Evolutionary conservation across 805 yeast species (phyloP), one percentile per base, ranked within the genome.

Genomic region (Saccharomyces mikatae): DNA sequence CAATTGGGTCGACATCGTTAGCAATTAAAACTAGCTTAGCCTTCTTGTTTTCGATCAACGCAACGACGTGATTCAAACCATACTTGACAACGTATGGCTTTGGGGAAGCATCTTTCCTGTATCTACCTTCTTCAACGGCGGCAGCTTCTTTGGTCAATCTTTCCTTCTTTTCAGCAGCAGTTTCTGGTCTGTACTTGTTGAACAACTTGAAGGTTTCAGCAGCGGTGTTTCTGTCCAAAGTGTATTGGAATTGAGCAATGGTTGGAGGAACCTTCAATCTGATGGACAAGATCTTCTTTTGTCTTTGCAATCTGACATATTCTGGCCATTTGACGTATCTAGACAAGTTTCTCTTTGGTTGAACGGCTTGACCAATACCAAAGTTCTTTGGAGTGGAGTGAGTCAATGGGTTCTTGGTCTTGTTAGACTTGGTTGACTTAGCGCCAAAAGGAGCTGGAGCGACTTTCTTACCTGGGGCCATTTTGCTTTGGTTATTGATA

Each of bases 261-360:
- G 98, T 87, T 73, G 99, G 99, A 67, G 99, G 99, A 74, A 92
- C 99, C 87, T 94, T 92, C 75, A 92, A 84, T 86, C 99, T 91
- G 78, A 91, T 76, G 70, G 85, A 80, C 76, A 92, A 83, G 76
- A 92, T 87, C 85, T 92, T 92, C 87, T 86, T 94, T 81, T 94
- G 98, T 84, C 99, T 91, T 83, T 92, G 99, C 69, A 94, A 82
- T 81, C 96, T 89, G 68, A 92, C 95, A 76, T 92, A 90, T 79
- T 87, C 94, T 74, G 99, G 99, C 99, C 99, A 94, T 80, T 87
- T 94, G 74, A 92, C 98, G 76, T 88, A 91, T 79, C 98, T 90
- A 60, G 96, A 80, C 74, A 94, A 84, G 86, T 94, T 89, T 80
- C 92, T 86, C 83, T 86, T 89, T 76, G 90, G 96, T 80, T 92